A percentile compares a stretch with the other conserved stretches of the same genome.
These are phyloP conservation scores for Rhynchosporium graminicola DNA, from an alignment of 2,329 filamentous ascomycete species.

Conservation along the genomic window DNA sequence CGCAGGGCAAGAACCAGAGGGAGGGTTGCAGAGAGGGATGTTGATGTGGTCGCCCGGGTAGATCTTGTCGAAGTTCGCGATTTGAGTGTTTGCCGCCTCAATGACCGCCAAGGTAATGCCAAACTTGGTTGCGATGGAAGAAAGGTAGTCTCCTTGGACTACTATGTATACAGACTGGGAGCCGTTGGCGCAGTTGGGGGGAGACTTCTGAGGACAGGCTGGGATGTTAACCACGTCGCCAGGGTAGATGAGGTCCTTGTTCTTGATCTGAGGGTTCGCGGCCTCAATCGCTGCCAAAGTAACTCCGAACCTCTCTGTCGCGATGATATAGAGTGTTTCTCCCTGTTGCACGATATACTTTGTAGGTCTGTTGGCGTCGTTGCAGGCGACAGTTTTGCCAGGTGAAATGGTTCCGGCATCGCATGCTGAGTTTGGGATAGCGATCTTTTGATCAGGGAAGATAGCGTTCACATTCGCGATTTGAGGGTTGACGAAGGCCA, in stretches of 20 bases:
- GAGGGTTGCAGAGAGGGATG: no score
- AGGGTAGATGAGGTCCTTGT: background rate
- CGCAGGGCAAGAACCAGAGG: no score
- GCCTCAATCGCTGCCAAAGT: background rate
- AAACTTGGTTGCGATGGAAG: background rate
- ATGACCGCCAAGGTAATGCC: background rate
- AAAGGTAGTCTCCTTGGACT: background rate
- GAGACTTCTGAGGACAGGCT: background rate
- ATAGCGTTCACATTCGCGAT: slow-evolving; percentile 20
- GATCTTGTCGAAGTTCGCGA: background rate
- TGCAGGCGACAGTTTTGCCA: slow-evolving; percentile 13
- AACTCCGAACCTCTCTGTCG: slow-evolving; percentile 25
- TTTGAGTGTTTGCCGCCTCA: slow-evolving; percentile 20
- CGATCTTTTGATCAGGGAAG: slow-evolving; percentile 19
- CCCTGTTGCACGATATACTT: slow-evolving; percentile 16
- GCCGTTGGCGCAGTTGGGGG: background rate
- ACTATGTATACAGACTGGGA: background rate
- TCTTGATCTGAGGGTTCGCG: background rate
- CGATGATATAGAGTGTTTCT: slow-evolving; percentile 25
- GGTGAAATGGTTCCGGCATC: background rate
- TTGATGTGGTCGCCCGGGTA: no score
- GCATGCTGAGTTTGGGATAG: slow-evolving; percentile 21
- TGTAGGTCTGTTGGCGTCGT: slow-evolving; percentile 3
- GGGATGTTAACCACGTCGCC: background rate
- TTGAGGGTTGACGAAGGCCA: slow-evolving; percentile 26